phyloP scores from a whole-genome alignment of 2,329 filamentous ascomycete species.

The Colletotrichum spaethianum region DNA sequence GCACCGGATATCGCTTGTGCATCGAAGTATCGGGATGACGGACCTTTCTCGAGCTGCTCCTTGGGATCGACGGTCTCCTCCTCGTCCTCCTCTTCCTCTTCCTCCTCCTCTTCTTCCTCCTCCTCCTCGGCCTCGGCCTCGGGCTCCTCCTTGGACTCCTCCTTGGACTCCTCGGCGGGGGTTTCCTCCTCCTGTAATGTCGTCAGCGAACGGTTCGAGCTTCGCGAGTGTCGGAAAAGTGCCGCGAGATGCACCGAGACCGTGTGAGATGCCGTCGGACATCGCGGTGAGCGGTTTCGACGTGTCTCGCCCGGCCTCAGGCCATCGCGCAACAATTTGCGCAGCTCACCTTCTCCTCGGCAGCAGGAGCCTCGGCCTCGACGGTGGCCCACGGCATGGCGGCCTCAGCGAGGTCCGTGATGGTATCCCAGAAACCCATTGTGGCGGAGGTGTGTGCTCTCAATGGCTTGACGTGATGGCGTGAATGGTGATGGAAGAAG shows the following conservation, averaged over 20 bases:
- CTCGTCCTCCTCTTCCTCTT: conserved; percentile 84
- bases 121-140: conserved; percentile 68
- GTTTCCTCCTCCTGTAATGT: conserved; percentile 54
- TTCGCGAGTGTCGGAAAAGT: neutral
- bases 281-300: neutral
- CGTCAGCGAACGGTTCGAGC: conserved; percentile 18
- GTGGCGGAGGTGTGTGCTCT: conserved; percentile 58
- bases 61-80: conserved; percentile 89
- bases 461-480: conserved; percentile 42
- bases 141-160: conserved; percentile 58
- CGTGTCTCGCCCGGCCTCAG: conserved; percentile 10
- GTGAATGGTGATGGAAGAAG: conserved; percentile 48
- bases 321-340: conserved; percentile 34
- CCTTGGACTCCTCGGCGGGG: conserved; percentile 47
- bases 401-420: conserved; percentile 75
- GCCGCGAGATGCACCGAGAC: neutral
- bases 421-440: conserved; percentile 78
- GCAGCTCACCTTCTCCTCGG: conserved; percentile 71
- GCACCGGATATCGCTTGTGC: neutral
- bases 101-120: conserved; percentile 78
- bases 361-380: conserved; percentile 77
- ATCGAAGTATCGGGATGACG: conserved; percentile 57
- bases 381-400: conserved; percentile 75
- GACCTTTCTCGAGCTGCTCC: conserved; percentile 92
- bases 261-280: neutral